Evolutionary conservation across 108 stramenopile genomes (phyloP).

Genomic region (Schizochytrium sp.): DNA sequence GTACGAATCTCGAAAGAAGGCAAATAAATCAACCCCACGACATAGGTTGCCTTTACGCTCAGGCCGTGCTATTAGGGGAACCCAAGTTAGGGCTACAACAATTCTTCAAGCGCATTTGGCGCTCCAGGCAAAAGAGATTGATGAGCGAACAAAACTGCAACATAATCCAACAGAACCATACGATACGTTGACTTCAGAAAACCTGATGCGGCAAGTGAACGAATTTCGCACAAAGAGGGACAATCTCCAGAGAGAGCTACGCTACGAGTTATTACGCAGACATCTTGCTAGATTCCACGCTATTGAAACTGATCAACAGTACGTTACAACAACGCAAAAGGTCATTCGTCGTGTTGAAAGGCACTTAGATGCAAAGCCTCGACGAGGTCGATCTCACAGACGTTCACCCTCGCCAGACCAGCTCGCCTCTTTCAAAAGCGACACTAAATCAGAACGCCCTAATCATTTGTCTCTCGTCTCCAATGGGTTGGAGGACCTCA

Average conservation of each 20-base stretch:
- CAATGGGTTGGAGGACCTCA: background rate
- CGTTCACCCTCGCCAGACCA: background rate
- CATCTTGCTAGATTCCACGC: background rate
- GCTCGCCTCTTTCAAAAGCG: background rate
- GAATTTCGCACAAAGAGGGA: background rate
- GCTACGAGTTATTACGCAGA: background rate
- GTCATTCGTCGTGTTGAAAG: background rate
- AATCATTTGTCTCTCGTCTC: background rate
- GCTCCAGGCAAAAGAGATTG: background rate
- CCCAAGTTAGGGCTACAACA: background rate
- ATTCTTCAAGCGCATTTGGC: background rate
- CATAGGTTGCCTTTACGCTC: background rate
- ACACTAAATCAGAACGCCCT: background rate
- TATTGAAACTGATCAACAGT: background rate
- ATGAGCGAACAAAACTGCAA: background rate
- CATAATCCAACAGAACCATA: background rate
- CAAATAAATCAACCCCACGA: background rate
- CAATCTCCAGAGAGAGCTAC: background rate
- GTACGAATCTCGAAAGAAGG: background rate
- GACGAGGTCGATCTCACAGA: background rate
- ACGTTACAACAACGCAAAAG: background rate
- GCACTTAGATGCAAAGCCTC: background rate
- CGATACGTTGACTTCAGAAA: background rate
- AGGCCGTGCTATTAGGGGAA: background rate
- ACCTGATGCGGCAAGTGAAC: background rate